Conservation (phyloP, 345 rosid species). For the Microthlaspi erraticum region DNA sequence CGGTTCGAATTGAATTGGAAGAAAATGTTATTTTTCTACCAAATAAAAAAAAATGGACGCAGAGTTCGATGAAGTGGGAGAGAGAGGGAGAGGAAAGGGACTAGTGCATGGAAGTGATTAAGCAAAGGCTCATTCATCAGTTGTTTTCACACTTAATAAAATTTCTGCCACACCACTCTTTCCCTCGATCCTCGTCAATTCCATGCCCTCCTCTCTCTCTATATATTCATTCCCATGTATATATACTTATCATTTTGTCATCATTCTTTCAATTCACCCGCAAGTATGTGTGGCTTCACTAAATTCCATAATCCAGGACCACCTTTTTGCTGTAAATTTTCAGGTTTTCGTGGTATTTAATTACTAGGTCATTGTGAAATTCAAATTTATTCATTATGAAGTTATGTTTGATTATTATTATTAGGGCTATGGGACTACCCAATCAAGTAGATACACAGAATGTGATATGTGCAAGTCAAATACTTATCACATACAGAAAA, state of each 20-base stretch:
- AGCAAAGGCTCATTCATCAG: slow-evolving; percentile 84
- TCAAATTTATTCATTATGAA: neutral
- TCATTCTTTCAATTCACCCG: slow-evolving; percentile 30
- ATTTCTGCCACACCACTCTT: slow-evolving; percentile 43
- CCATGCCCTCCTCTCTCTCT: slow-evolving; percentile 41
- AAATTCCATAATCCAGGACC: slow-evolving; percentile 40
- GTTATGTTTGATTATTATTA: neutral
- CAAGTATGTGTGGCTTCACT: slow-evolving; percentile 37
- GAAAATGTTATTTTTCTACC: neutral
- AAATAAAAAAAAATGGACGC: slow-evolving; percentile 16
- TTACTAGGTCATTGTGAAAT: neutral
- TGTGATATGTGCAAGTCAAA: neutral
- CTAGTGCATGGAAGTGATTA: slow-evolving; percentile 85
- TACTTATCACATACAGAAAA: neutral
- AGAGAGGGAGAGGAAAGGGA: slow-evolving; percentile 80
- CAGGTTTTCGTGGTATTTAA: neutral
- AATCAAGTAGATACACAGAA: no score
- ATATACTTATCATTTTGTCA: slow-evolving; percentile 34
- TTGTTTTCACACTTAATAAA: slow-evolving; percentile 71
- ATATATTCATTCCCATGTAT: slow-evolving; percentile 32
- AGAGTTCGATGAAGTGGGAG: slow-evolving; percentile 85
- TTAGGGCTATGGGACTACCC: neutral
- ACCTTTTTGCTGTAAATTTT: slow-evolving; percentile 14
- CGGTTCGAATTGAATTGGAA: slow-evolving; percentile 15
- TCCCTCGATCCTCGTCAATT: slow-evolving; percentile 70